Percentiles rank a stretch among this genome's conserved stretches.
These are phyloP conservation scores for Colletotrichum lindemuthianum DNA, from an alignment of 2,329 filamentous ascomycete genomes.

Conservation along the genomic window DNA sequence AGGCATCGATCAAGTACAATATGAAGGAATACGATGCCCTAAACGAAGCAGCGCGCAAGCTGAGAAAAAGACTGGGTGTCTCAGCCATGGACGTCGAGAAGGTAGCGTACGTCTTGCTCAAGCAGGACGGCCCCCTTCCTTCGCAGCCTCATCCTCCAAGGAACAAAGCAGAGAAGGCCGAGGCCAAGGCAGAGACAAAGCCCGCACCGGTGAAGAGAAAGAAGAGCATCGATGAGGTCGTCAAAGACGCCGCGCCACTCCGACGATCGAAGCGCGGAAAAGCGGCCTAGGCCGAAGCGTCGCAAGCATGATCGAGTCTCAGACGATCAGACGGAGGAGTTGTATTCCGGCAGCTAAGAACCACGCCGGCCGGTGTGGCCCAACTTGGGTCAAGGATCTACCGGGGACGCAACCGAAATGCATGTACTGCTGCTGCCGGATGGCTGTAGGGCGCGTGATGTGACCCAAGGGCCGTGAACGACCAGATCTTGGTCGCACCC, in stretches of 20 bases:
- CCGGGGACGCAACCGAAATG: background rate
- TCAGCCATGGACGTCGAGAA: constrained; percentile 73
- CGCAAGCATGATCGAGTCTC: constrained; percentile 2
- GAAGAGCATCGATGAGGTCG: constrained; percentile 30
- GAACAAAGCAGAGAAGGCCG: background rate
- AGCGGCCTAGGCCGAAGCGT: constrained; percentile 25
- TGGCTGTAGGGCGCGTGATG: background rate
- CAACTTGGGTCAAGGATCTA: constrained; percentile 39
- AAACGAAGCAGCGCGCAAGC: constrained; percentile 50
- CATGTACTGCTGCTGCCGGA: background rate
- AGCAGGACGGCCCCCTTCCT: constrained; percentile 38
- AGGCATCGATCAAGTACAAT: constrained; percentile 72
- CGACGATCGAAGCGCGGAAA: constrained; percentile 43
- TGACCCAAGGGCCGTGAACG: constrained; percentile 3
- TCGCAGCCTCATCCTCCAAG: background rate
- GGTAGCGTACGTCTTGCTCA: constrained; percentile 76
- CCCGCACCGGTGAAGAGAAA: constrained; percentile 39
- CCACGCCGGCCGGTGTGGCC: constrained; percentile 1
- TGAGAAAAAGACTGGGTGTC: constrained; percentile 62
- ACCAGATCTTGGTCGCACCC: background rate
- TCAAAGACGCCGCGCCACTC: constrained; percentile 35
- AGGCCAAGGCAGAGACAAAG: constrained; percentile 21
- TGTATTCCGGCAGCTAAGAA: background rate
- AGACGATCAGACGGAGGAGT: constrained; percentile 7
- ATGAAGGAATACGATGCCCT: constrained; percentile 74